phyloP scores from a whole-genome alignment of 345 rosid species.

The Crucihimalaya himalaica region DNA sequence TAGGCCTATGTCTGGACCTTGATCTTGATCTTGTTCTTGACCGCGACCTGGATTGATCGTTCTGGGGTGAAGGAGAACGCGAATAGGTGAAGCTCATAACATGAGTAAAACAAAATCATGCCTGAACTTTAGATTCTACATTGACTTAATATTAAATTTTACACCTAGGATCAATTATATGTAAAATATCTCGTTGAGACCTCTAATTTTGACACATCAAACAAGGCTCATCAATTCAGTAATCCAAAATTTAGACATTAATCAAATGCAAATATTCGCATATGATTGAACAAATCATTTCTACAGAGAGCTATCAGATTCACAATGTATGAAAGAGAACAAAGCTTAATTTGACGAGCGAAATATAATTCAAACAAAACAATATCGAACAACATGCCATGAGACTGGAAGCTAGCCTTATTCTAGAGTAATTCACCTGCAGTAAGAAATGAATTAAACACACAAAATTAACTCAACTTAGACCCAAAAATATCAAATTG shows the following conservation, averaged over 20 bases:
- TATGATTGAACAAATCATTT: not conserved
- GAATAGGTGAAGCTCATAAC: conserved; percentile 45
- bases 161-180: not conserved
- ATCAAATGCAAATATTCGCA: not conserved
- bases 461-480: too few relatives aligned
- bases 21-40: conserved; percentile 28
- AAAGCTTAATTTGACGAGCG: too few relatives aligned
- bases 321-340: too few relatives aligned
- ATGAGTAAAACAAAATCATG: not conserved
- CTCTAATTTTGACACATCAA: not conserved
- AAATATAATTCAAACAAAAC: too few relatives aligned
- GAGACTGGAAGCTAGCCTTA: too few relatives aligned
- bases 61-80: conserved; percentile 61
- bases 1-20: conserved; percentile 22
- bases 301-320: too few relatives aligned
- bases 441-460: too few relatives aligned
- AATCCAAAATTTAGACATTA: not conserved
- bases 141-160: not conserved
- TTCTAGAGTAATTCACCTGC: too few relatives aligned
- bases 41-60: conserved; percentile 50
- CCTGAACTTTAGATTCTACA: not conserved
- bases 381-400: too few relatives aligned
- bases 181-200: too few relatives aligned
- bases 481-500: too few relatives aligned
- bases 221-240: not conserved